Evolutionary conservation across 2,329 filamentous ascomycete species (phyloP).

Genomic region (Aspergillus sp.): DNA sequence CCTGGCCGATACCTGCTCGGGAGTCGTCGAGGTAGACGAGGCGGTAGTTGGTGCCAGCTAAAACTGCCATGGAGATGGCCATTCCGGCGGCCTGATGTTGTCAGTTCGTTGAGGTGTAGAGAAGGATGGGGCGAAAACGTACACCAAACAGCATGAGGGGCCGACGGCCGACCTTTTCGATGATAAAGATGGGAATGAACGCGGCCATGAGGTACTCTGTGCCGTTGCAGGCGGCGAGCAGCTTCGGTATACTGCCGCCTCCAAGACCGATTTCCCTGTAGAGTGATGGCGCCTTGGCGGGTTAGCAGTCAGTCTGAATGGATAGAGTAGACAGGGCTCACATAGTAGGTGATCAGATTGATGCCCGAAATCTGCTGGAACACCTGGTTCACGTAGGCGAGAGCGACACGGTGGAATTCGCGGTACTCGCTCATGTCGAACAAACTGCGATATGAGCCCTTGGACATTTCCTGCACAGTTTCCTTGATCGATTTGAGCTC

Average conservation of each 20-base stretch:
- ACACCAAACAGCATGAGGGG: constrained; percentile 50
- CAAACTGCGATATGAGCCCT: constrained; percentile 59
- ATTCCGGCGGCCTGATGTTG: constrained; percentile 57
- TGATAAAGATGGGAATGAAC: constrained; percentile 53
- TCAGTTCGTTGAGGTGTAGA: background rate
- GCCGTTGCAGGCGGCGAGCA: constrained; percentile 57
- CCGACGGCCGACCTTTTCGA: constrained; percentile 17
- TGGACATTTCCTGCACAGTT: constrained; percentile 55
- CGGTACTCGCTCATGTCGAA: constrained; percentile 63
- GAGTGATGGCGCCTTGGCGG: constrained; percentile 1
- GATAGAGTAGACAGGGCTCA: constrained; percentile 27
- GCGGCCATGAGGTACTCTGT: constrained; percentile 60
- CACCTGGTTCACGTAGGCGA: constrained; percentile 63
- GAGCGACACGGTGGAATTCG: constrained; percentile 59
- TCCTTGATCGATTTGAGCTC: constrained; percentile 50
- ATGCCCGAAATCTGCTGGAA: constrained; percentile 56
- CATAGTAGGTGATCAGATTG: constrained; percentile 53
- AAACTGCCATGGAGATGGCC: constrained; percentile 68
- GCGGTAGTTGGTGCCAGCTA: constrained; percentile 38
- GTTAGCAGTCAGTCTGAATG: background rate
- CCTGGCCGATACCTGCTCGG: constrained; percentile 20
- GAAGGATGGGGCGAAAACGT: background rate
- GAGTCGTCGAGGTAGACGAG: constrained; percentile 13
- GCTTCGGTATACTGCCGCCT: constrained; percentile 17
- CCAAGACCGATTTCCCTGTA: constrained; percentile 4